These are phyloP conservation scores for Lachnellula subtilissima DNA, from an alignment of 2,329 filamentous ascomycete species.

Conservation along the genomic window DNA sequence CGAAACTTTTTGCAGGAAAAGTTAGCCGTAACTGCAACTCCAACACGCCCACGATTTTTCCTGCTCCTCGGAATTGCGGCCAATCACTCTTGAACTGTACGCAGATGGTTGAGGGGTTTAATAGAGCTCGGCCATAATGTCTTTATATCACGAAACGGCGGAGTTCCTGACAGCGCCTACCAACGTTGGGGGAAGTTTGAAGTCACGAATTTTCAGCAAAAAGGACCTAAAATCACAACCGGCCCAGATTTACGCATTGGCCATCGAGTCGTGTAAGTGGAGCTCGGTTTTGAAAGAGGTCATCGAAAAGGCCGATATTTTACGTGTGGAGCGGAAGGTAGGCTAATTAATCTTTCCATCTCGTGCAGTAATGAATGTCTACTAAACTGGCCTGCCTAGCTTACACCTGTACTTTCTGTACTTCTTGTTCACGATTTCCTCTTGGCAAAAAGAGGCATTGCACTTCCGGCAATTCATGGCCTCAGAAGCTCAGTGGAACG, in stretches of 20 bases:
- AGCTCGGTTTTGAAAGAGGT: conserved; percentile 80
- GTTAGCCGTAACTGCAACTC: too few species aligned
- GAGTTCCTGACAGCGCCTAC: conserved; percentile 61
- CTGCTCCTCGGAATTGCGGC: too few species aligned
- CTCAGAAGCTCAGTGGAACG: conserved; percentile 69
- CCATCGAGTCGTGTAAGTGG: conserved; percentile 87
- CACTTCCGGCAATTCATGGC: conserved; percentile 73
- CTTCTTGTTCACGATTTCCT: conserved; percentile 84
- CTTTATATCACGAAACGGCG: conserved; percentile 89
- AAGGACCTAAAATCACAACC: conserved; percentile 71
- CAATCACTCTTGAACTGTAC: too few species aligned
- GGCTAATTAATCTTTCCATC: not conserved
- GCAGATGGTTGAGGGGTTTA: too few species aligned
- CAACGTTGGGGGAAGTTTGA: conserved; percentile 75
- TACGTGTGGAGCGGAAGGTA: conserved; percentile 82
- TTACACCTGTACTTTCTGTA: conserved; percentile 74
- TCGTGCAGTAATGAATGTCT: not conserved
- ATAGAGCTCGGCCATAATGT: conserved; percentile 53
- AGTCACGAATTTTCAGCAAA: conserved; percentile 74
- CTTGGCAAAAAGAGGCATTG: conserved; percentile 74
- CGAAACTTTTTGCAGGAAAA: too few species aligned
- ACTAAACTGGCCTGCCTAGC: conserved; percentile 42
- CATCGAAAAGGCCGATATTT: conserved; percentile 72
- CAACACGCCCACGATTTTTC: too few species aligned
- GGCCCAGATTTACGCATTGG: conserved; percentile 80